Percentiles rank a stretch among this genome's conserved stretches.
Evolutionary conservation across 495 filamentous ascomycete species (phyloP).

Genomic region (Lophium mytilinum): DNA sequence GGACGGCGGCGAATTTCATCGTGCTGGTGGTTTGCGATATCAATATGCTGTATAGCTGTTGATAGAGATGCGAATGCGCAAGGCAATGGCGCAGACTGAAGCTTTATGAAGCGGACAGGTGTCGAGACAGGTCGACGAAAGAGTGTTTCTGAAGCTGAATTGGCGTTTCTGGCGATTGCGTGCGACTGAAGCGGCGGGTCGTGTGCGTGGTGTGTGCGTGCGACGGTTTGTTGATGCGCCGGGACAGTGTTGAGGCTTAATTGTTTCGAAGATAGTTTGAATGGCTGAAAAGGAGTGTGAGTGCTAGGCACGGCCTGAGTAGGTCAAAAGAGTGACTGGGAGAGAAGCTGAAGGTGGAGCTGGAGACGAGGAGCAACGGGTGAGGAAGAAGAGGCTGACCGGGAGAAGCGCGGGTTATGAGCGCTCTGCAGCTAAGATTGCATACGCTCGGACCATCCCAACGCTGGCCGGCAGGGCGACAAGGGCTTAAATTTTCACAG

Average conservation of each 20-base stretch:
- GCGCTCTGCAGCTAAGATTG: no score
- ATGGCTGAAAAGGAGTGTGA: slow-evolving; percentile 12
- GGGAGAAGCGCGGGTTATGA: background rate
- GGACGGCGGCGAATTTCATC: background rate
- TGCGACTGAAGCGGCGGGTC: background rate
- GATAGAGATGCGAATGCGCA: background rate
- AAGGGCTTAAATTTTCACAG: no score
- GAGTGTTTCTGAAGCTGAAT: slow-evolving; percentile 1
- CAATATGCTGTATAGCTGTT: no score
- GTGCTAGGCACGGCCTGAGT: slow-evolving; percentile 16
- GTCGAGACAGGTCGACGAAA: background rate
- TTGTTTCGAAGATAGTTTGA: background rate
- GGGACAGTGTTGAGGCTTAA: background rate
- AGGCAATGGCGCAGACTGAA: background rate
- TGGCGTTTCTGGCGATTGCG: background rate
- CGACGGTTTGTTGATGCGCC: slow-evolving; percentile 1
- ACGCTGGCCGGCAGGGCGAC: no score
- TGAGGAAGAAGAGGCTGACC: background rate
- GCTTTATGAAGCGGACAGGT: background rate
- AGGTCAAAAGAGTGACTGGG: background rate
- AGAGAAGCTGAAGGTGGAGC: background rate
- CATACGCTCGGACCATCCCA: no score
- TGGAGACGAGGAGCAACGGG: background rate
- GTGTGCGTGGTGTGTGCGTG: background rate
- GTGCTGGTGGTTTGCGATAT: no score